Evolutionary conservation across 2,329 filamentous ascomycete species (phyloP), one percentile per base, ranked within the genome.

Genomic region (Talaromyces funiculosus): DNA sequence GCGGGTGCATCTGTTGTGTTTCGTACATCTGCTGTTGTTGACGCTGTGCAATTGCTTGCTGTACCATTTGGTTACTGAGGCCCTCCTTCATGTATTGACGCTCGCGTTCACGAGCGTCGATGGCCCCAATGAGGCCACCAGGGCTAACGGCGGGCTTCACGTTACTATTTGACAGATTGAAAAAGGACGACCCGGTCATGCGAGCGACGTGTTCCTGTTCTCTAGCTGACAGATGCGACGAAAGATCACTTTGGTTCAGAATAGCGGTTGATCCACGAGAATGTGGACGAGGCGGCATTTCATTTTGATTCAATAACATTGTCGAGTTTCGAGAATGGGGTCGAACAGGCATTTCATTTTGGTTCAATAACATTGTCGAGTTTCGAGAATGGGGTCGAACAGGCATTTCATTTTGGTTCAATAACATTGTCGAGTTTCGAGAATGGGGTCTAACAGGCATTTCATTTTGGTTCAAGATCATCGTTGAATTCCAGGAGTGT

Each of bases 121-220:
- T 92, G 14, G 89, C 88, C 1, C 88, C 90, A 6, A 96, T 86
- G 1, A 96, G 79, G 0, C 88, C 87, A 22, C 78, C 77, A 0
- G 84, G 84, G 33, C 73, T 71, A 43, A 76, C 71, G 16, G 70
- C 75, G 58, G 78, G 75, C 62, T 81, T 82, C 64, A 78, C 78
- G 55, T 80, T 80, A 54, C 82, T 82, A 38, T 71, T 74, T 4
- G 82, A 83, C 71, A 95, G 78, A 61, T 84, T 86, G 67, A 95
- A 83, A 54, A 96, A 78, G 0, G 92, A 89, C 0, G 86, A 86
- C 0, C 90, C 89, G 0, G 91, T 96, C 66, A 90, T 81, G 38
- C 89, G 85, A 9, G 92, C 90, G n/a, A 96, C 83, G 66, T 95
- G 88, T 74, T 95, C 90, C 72, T 95, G 92, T 73, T 96, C 92